These are phyloP conservation scores for Neopestalotiopsis clavispora DNA, from an alignment of 2,329 filamentous ascomycete genomes.

Conservation along the genomic window DNA sequence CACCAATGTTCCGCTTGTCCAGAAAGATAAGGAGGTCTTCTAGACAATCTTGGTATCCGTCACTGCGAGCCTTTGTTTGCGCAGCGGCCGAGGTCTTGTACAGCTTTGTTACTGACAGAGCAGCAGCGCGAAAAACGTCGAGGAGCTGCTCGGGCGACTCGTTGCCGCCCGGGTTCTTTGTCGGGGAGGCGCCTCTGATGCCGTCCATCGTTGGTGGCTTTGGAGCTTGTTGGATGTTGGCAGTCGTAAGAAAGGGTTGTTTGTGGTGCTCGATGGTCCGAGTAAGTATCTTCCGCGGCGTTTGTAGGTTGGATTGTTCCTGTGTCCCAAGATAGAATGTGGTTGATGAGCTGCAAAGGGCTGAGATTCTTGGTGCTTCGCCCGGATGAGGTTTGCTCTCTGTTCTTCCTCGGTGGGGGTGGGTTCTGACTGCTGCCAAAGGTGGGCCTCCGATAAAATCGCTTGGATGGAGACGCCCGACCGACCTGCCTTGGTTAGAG, in stretches of 20 bases:
- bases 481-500: not conserved
- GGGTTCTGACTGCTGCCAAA: conserved; percentile 1
- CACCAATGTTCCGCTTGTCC: conserved; percentile 79
- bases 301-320: not conserved
- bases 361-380: not conserved
- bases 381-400: conserved; percentile 5
- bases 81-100: conserved; percentile 89
- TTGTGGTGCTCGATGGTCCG: not conserved
- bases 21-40: conserved; percentile 88
- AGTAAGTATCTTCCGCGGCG: not conserved
- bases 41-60: conserved; percentile 92
- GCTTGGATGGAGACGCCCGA: conserved; percentile 4
- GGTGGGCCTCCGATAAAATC: conserved; percentile 12
- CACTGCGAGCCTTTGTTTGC: conserved; percentile 73
- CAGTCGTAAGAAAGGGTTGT: not conserved
- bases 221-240: conserved; percentile 4
- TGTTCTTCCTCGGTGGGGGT: not conserved
- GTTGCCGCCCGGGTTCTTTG: conserved; percentile 38
- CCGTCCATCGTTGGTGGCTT: conserved; percentile 27
- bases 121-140: conserved; percentile 89
- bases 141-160: conserved; percentile 71
- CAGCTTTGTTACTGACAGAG: conserved; percentile 91
- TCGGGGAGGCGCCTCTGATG: conserved; percentile 35
- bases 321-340: not conserved
- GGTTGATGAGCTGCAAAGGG: not conserved